Percentiles rank a stretch among this genome's conserved stretches.
These are phyloP conservation scores for Babesia sp. DNA, from an alignment of 169 alveolate genomes.

Conservation along the genomic window DNA sequence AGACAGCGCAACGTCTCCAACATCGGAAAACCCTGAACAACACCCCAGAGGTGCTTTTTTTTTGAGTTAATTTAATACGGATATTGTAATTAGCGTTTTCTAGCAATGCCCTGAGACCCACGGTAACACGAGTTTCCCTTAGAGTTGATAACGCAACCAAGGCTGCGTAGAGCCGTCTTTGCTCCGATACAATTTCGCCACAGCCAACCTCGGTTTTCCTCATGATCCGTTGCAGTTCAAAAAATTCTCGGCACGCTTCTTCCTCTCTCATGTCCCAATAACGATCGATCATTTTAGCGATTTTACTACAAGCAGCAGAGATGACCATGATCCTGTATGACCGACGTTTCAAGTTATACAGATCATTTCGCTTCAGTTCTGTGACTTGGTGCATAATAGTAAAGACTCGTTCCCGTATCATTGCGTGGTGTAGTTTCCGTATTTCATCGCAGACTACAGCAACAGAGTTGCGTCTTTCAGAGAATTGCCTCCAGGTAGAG, in stretches of 20 bases:
- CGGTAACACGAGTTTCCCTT: slow-evolving; percentile 6
- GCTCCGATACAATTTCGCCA: neutral
- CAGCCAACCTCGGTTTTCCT: neutral
- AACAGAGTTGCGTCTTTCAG: neutral
- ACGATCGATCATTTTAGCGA: neutral
- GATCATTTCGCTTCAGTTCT: neutral
- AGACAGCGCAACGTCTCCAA: slow-evolving; percentile 27
- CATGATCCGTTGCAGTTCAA: slow-evolving; percentile 15
- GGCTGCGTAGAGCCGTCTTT: neutral
- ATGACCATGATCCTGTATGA: neutral
- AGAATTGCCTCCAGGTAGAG: neutral
- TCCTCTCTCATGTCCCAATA: neutral
- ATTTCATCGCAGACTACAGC: neutral
- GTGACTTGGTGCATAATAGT: slow-evolving; percentile 5
- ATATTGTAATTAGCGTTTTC: neutral
- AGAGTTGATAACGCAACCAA: slow-evolving; percentile 10
- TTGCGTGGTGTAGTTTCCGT: neutral
- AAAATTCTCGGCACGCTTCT: slow-evolving; percentile 7
- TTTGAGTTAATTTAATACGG: neutral
- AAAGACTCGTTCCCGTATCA: slow-evolving; percentile 1
- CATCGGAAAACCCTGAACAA: neutral
- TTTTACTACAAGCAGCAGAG: neutral
- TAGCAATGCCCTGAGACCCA: slow-evolving; percentile 21
- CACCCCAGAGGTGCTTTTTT: neutral
- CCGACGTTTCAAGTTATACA: neutral